Evolutionary conservation across 495 filamentous ascomycete species (phyloP).

Genomic region (Achaetomiella virescens): DNA sequence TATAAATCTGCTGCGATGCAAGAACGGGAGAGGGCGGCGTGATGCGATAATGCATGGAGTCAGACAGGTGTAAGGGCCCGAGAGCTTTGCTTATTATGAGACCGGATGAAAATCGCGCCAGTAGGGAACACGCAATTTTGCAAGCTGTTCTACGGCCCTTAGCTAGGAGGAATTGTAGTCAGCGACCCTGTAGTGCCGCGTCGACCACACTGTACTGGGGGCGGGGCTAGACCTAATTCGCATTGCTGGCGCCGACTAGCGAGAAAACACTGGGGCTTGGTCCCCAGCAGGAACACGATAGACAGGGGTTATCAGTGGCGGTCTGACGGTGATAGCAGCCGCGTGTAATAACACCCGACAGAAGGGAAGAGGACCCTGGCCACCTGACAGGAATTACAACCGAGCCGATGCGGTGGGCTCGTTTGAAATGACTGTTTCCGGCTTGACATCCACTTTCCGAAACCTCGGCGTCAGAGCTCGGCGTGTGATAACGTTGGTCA

Average conservation of each 20-base stretch:
- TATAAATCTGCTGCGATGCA: too few species aligned
- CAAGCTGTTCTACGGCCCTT: not conserved
- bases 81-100: slow-evolving; percentile 10
- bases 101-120: slow-evolving; percentile 5
- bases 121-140: not conserved
- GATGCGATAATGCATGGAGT: not conserved
- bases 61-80: too few species aligned
- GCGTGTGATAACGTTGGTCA: too few species aligned
- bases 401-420: too few species aligned
- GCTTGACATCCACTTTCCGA: too few species aligned
- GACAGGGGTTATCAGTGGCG: slow-evolving; percentile 14
- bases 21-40: not conserved
- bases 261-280: slow-evolving; percentile 8
- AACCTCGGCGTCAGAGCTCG: too few species aligned
- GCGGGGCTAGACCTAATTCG: not conserved
- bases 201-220: not conserved
- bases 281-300: not conserved
- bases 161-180: not conserved
- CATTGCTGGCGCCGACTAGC: slow-evolving; percentile 15
- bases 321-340: slow-evolving; percentile 11
- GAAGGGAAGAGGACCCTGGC: too few species aligned
- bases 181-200: not conserved
- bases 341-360: too few species aligned
- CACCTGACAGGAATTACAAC: too few species aligned
- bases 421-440: too few species aligned